phyloP scores from a whole-genome alignment of 768 basidiomycete genomes.

The Panaeolus cyanescens region DNA sequence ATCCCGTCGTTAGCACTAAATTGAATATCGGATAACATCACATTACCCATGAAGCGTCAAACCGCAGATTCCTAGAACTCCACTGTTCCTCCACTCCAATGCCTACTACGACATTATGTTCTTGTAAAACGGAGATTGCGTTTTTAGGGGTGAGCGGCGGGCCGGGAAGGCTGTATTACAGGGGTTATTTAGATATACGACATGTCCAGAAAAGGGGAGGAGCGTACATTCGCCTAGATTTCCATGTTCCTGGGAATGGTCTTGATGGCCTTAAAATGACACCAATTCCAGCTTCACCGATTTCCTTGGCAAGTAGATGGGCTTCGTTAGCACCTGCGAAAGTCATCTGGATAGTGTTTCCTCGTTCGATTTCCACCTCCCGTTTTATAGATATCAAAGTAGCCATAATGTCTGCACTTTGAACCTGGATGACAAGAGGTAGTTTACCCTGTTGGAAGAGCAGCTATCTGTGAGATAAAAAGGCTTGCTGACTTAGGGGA shows the following conservation, averaged over 20 bases:
- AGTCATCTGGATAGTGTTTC: conserved; percentile 46
- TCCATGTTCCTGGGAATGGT: conserved; percentile 73
- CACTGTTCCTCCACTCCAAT: conserved; percentile 57
- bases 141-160: conserved; percentile 51
- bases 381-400: conserved; percentile 63
- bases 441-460: conserved; percentile 43
- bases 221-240: conserved; percentile 56
- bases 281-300: conserved; percentile 68
- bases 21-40: neutral
- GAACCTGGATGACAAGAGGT: conserved; percentile 60
- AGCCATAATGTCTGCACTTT: conserved; percentile 74
- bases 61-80: conserved; percentile 67
- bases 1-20: neutral
- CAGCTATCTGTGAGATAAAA: neutral
- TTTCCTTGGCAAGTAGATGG: conserved; percentile 70
- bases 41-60: conserved; percentile 78
- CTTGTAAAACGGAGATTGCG: conserved; percentile 54
- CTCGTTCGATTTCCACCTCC: conserved; percentile 51
- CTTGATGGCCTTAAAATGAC: conserved; percentile 68
- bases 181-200: neutral
- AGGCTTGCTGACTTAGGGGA: neutral
- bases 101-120: conserved; percentile 69
- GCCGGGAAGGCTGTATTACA: conserved; percentile 36
- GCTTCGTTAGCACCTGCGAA: conserved; percentile 66
- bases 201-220: neutral